These are phyloP conservation scores for Scutellaria baicalensis DNA, from an alignment of 257 asterid genomes.

Conservation along the genomic window DNA sequence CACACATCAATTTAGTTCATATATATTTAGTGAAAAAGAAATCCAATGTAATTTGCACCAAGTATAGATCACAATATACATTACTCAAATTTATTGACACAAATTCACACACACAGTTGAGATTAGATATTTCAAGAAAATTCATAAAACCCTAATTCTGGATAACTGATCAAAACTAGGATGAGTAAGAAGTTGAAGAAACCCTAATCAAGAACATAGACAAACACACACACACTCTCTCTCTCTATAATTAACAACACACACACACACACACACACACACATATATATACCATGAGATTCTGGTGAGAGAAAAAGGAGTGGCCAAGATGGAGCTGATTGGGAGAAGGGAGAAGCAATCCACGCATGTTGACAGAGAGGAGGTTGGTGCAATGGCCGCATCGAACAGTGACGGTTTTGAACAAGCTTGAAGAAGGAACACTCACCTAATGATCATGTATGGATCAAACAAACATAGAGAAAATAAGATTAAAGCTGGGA, in stretches of 20 bases:
- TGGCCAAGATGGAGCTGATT: constrained; percentile 74
- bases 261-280: too few species aligned
- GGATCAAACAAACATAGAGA: not conserved
- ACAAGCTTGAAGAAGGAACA: constrained; percentile 88
- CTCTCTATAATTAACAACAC: too few species aligned
- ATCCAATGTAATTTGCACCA: not conserved
- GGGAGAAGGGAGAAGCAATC: constrained; percentile 55
- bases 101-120: too few species aligned
- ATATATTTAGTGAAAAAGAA: not conserved
- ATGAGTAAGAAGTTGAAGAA: not conserved
- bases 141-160: not conserved
- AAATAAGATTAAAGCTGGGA: too few species aligned
- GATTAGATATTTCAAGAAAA: too few species aligned
- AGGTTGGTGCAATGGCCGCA: constrained; percentile 98
- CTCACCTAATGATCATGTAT: constrained; percentile 45
- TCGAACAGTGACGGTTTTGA: constrained; percentile 92
- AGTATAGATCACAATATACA: too few species aligned
- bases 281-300: constrained; percentile 47
- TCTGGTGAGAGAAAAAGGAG: constrained; percentile 79
- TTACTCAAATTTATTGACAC: too few species aligned
- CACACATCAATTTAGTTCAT: too few species aligned
- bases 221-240: too few species aligned
- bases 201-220: constrained; percentile 4
- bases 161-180: too few species aligned
- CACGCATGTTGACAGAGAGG: constrained; percentile 86